A percentile compares a stretch with the other conserved stretches of the same genome.
Evolutionary conservation across 78 protist species (phyloP).

Genomic region (Planoprotostelium fungivorum): DNA sequence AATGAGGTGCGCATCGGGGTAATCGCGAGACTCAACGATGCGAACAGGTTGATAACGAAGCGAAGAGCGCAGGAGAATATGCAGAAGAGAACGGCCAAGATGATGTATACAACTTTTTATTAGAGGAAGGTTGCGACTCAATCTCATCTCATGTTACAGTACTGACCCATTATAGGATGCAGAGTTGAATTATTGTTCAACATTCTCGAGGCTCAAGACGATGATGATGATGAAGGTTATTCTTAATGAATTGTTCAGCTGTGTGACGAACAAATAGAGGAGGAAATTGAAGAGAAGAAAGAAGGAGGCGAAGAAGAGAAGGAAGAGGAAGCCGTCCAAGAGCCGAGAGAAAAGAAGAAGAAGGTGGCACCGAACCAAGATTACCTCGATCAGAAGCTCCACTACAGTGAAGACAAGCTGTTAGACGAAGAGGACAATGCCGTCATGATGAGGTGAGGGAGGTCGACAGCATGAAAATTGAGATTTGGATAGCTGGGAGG

Average conservation of each 20-base stretch:
- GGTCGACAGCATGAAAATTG: too few relatives aligned
- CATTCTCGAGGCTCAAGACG: not conserved
- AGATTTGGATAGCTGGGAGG: not conserved
- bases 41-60: not conserved
- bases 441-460: slow-evolving; percentile 43
- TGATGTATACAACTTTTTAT: not conserved
- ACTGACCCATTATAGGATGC: not conserved
- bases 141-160: not conserved
- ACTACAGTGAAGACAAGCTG: slow-evolving; percentile 8
- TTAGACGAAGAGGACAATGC: slow-evolving; percentile 21
- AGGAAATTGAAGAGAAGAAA: not conserved
- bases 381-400: not conserved
- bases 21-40: not conserved
- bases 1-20: not conserved
- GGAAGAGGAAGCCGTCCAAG: too few relatives aligned
- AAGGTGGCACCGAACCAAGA: not conserved
- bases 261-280: not conserved
- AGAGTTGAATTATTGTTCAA: not conserved
- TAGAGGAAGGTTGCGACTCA: not conserved
- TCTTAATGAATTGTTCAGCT: too few relatives aligned
- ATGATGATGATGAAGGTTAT: not conserved
- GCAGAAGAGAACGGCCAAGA: not conserved
- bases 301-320: not conserved
- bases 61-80: not conserved
- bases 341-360: not conserved